phyloP scores from a whole-genome alignment of 352 stramenopile species.

The Pythium phragmiticola region DNA sequence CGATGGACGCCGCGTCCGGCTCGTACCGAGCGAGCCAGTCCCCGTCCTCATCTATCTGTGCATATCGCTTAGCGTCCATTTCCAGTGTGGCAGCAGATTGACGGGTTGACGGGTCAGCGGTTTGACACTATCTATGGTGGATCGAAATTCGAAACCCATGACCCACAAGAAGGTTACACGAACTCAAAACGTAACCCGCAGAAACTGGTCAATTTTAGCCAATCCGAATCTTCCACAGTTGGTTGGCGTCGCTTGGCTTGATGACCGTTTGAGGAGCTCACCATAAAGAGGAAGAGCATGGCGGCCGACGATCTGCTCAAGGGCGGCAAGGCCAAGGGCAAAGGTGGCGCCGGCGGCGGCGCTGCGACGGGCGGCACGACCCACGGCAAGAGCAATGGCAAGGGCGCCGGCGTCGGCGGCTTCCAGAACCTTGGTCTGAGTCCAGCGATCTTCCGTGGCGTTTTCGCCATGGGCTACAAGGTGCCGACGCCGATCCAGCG shows the following conservation, averaged over 20 bases:
- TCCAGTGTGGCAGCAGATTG: slow-evolving; percentile 1
- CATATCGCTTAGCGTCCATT: background rate
- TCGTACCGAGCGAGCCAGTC: slow-evolving; percentile 48
- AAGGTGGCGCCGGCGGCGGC: slow-evolving; percentile 8
- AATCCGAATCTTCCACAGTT: slow-evolving; percentile 29
- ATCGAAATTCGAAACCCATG: too few species aligned
- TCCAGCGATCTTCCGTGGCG: slow-evolving; percentile 69
- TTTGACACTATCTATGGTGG: too few species aligned
- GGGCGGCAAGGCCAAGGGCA: slow-evolving; percentile 30
- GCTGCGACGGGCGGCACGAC: slow-evolving; percentile 35
- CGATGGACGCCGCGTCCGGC: slow-evolving; percentile 6
- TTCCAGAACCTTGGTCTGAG: slow-evolving; percentile 88
- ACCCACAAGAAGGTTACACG: too few species aligned
- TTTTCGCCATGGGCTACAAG: slow-evolving; percentile 96
- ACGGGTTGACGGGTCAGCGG: too few species aligned
- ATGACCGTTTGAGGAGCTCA: slow-evolving; percentile 21
- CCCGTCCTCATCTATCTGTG: slow-evolving; percentile 27
- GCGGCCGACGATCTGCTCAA: slow-evolving; percentile 67
- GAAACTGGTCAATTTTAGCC: slow-evolving; percentile 33
- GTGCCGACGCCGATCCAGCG: slow-evolving; percentile 99
- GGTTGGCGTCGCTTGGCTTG: slow-evolving; percentile 18
- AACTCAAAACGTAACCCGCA: background rate
- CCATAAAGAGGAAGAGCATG: slow-evolving; percentile 31
- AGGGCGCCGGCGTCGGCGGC: slow-evolving; percentile 67
- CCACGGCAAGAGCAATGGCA: slow-evolving; percentile 80